A percentile compares a stretch with the other conserved stretches of the same genome.
These are phyloP conservation scores for Arthrobotrys megalospora DNA, from an alignment of 2,329 filamentous ascomycete genomes.

Conservation along the genomic window DNA sequence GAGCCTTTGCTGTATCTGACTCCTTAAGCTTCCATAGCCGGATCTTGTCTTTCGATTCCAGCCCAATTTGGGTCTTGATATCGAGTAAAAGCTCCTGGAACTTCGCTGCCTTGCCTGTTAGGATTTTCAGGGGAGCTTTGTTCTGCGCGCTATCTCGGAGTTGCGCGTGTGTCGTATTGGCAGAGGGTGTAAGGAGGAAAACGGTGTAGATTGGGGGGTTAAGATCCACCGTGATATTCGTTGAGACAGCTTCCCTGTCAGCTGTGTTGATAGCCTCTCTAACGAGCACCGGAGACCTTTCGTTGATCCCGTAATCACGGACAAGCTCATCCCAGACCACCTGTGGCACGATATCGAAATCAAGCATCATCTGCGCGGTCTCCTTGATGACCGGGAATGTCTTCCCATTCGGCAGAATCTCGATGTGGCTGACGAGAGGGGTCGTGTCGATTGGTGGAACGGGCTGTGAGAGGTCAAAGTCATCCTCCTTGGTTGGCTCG, in stretches of 20 bases:
- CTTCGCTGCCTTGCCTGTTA: conserved; percentile 79
- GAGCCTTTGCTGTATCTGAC: conserved; percentile 67
- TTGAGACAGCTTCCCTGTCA: conserved; percentile 71
- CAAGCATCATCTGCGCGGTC: conserved; percentile 71
- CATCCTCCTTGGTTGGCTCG: conserved; percentile 66
- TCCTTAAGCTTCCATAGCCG: conserved; percentile 78
- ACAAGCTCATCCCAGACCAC: conserved; percentile 86
- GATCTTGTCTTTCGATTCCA: conserved; percentile 80
- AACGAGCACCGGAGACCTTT: conserved; percentile 79
- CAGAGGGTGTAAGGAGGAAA: conserved; percentile 77
- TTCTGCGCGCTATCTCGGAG: conserved; percentile 75
- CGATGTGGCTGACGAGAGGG: conserved; percentile 38
- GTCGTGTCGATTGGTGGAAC: conserved; percentile 69
- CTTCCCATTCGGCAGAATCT: conserved; percentile 41
- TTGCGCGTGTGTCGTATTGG: conserved; percentile 73
- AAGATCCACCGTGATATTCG: conserved; percentile 85
- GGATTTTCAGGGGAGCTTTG: conserved; percentile 76
- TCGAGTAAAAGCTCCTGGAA: conserved; percentile 83
- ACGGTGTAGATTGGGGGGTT: conserved; percentile 88
- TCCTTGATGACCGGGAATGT: conserved; percentile 52
- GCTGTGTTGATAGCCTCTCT: conserved; percentile 84
- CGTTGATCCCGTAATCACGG: conserved; percentile 83
- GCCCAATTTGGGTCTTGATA: conserved; percentile 78
- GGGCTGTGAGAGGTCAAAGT: conserved; percentile 81
- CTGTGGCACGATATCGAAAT: conserved; percentile 82